Conservation (phyloP, 2,329 filamentous ascomycete species). For the Arthrobotrys sinensis region DNA sequence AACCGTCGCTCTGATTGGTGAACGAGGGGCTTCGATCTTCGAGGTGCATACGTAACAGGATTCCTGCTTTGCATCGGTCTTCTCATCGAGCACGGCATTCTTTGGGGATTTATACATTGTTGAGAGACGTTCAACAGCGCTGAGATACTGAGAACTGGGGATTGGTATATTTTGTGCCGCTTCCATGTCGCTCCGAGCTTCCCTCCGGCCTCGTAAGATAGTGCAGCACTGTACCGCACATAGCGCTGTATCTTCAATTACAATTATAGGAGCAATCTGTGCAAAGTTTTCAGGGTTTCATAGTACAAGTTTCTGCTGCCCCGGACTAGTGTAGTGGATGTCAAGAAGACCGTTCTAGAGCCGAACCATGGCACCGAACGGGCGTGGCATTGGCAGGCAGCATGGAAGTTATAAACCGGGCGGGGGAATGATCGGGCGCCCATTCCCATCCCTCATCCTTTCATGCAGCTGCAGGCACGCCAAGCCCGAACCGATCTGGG, state of each 20-base stretch:
- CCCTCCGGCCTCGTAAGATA: constrained; percentile 19
- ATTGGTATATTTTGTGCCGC: constrained; percentile 8
- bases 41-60: constrained; percentile 16
- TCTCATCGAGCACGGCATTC: neutral
- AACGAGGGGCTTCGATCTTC: neutral
- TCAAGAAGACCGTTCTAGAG: constrained; percentile 16
- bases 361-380: constrained; percentile 26
- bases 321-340: neutral
- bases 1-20: constrained; percentile 5
- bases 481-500: constrained; percentile 28
- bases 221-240: neutral
- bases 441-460: neutral
- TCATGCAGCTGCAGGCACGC: constrained; percentile 18
- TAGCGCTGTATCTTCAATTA: neutral
- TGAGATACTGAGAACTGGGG: too few species aligned
- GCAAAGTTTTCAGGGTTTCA: neutral
- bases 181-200: constrained; percentile 35
- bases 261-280: neutral
- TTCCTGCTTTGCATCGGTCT: neutral
- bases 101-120: neutral
- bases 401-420: constrained; percentile 25
- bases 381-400: neutral
- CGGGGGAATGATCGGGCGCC: constrained; percentile 36
- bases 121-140: too few species aligned
- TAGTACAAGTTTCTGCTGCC: neutral